These are phyloP conservation scores for Histomonas meleagridis DNA, from an alignment of 208 protist genomes.

Conservation along the genomic window DNA sequence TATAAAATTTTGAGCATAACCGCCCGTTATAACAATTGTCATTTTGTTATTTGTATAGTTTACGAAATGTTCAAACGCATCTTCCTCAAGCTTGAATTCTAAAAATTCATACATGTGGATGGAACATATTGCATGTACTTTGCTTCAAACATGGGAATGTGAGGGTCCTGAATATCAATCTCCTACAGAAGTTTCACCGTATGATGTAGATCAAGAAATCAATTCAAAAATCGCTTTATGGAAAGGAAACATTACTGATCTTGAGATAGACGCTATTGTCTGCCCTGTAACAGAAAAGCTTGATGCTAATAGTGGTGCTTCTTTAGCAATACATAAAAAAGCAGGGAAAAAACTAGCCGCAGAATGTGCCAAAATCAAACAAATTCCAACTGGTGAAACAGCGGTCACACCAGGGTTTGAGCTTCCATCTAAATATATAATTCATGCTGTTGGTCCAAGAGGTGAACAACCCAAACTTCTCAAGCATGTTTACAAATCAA, in stretches of 20 bases:
- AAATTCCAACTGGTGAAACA: constrained; percentile 42
- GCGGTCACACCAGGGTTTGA: constrained; percentile 60
- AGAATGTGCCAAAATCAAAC: neutral
- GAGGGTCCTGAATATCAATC: neutral
- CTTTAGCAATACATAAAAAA: constrained; percentile 40
- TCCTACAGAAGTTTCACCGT: too few species aligned
- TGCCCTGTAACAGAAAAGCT: constrained; percentile 45
- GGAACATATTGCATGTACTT: too few species aligned
- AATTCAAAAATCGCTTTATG: neutral
- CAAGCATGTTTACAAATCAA: neutral
- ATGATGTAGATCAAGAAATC: neutral
- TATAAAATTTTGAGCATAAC: too few species aligned
- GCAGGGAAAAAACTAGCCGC: neutral
- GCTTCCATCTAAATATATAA: constrained; percentile 58
- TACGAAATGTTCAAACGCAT: too few species aligned
- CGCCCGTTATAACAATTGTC: too few species aligned
- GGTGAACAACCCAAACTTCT: neutral
- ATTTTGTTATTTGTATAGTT: too few species aligned
- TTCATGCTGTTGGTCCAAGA: constrained; percentile 64
- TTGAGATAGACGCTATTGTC: constrained; percentile 47
- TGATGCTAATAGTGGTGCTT: constrained; percentile 43
- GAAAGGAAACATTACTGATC: neutral
- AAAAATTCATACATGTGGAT: too few species aligned
- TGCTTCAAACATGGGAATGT: neutral
- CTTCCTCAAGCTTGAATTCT: too few species aligned